Percentiles rank a stretch among this genome's conserved stretches.
These are phyloP conservation scores for Dryadomyces quercus-mongolicae DNA, from an alignment of 2,329 filamentous ascomycete species.

Conservation along the genomic window DNA sequence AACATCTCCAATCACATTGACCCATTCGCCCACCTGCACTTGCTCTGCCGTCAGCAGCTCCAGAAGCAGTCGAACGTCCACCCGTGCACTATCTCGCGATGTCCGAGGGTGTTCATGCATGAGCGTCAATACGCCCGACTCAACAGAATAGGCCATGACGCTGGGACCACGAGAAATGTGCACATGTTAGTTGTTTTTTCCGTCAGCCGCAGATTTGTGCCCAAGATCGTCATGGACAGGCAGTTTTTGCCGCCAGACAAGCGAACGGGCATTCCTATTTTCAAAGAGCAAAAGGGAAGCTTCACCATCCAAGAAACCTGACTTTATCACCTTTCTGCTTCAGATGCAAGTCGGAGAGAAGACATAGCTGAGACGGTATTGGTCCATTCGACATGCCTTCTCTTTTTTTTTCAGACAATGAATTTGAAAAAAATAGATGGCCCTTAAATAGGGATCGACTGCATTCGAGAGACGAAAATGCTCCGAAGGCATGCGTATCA, in stretches of 20 bases:
- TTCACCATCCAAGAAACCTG: constrained; percentile 84
- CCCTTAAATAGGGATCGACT: too few species aligned
- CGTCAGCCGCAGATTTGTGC: not conserved
- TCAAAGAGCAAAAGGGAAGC: too few species aligned
- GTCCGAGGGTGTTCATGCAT: constrained; percentile 50
- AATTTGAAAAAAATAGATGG: not conserved
- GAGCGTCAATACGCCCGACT: constrained; percentile 51
- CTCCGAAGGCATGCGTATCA: too few species aligned
- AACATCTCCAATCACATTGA: constrained; percentile 80
- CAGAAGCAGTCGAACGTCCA: constrained; percentile 63
- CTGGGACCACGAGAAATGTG: constrained; percentile 19
- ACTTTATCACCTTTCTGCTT: constrained; percentile 60
- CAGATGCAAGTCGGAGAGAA: constrained; percentile 47
- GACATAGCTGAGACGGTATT: constrained; percentile 50
- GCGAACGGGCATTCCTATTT: too few species aligned
- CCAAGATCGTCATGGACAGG: not conserved
- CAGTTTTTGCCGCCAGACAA: too few species aligned
- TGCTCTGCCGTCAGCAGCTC: constrained; percentile 50
- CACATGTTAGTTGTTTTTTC: not conserved
- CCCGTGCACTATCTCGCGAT: constrained; percentile 36
- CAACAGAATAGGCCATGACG: constrained; percentile 37
- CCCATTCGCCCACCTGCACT: constrained; percentile 66
- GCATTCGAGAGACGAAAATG: too few species aligned
- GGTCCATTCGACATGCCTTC: constrained; percentile 50
- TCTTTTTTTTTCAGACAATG: too few species aligned